phyloP scores from a whole-genome alignment of 306 rosid genomes.

The Canavalia ensiformis region DNA sequence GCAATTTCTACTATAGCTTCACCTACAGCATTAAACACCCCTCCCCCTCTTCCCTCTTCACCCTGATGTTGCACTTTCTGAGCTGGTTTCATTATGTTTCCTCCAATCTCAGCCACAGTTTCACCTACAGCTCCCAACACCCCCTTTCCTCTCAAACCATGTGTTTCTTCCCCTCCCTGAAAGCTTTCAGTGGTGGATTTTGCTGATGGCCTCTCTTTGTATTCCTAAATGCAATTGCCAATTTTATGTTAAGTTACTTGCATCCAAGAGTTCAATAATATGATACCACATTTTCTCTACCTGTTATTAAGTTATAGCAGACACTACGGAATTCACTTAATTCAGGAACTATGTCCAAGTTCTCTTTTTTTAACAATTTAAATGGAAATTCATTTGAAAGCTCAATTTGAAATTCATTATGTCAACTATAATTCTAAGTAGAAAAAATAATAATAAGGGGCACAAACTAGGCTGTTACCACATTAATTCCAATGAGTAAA shows the following conservation, averaged over 20 bases:
- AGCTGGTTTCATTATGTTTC: conserved; percentile 44
- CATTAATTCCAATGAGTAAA: background rate
- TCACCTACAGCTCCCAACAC: conserved; percentile 56
- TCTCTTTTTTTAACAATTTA: background rate
- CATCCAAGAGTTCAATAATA: background rate
- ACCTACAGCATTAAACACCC: conserved; percentile 62
- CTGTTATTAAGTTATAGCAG: background rate
- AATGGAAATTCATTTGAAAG: background rate
- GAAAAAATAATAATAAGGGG: background rate
- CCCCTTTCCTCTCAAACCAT: conserved; percentile 35
- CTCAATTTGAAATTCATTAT: background rate
- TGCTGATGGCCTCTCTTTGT: conserved; percentile 26
- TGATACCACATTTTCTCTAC: conserved; percentile 7
- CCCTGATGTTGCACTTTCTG: conserved; percentile 33
- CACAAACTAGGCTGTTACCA: background rate
- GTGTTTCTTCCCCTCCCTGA: conserved; percentile 6
- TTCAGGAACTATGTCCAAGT: background rate
- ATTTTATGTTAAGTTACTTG: background rate
- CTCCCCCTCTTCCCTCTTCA: conserved; percentile 34
- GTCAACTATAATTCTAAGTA: background rate
- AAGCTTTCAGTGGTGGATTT: conserved; percentile 2
- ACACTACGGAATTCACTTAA: background rate
- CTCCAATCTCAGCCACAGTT: conserved; percentile 52
- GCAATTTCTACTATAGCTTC: conserved; percentile 77
- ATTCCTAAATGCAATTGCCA: conserved; percentile 31